Evolutionary conservation across 1,284 basidiomycete species (phyloP), one percentile per base, ranked within the genome.

Genomic region (Austroboletus novae-zelandiae): DNA sequence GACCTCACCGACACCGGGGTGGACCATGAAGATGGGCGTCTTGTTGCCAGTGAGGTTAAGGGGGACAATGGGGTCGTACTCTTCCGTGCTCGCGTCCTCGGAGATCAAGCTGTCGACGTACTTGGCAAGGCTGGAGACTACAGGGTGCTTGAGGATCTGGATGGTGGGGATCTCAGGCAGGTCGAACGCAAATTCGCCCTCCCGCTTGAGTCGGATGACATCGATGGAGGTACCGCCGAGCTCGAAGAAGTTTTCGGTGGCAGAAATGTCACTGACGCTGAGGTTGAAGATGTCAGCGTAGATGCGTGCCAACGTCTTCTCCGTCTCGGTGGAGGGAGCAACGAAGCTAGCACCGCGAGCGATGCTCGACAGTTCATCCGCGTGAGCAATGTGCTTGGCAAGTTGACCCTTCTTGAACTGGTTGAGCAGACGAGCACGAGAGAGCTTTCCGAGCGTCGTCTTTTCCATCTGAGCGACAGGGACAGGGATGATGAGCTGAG

Each of bases 1-100:
- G 8, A 76, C 68, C 48, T 62, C 61, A 8, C 61, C 61, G 5
- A 62, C 60, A 44, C 61, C 64, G 0, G 61, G 61, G 51, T 62
- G 74, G 30, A 76, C 62, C 53, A 76, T 67, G 55, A 75, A 76
- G 36, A 76, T 58, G 3, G 74, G 74, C 0, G 74, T 71, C 60
- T 74, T 76, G 39, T 62, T 59, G 0, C 75, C 73, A 0, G 63
- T 58, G 13, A 70, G 59, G 43, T 73, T 65, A 34, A 76, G 65
- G 9, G 70, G 70, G 11, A 76, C 67, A n/a, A 69, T 60, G 9
- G 66, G 67, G 25, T 69, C 61, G 48, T 73, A 69, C 18, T 61
- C 59, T 14, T 67, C 53, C 0, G 41, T 43, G 31, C 23, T 32
- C 17, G 44, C 45, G 27, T 55, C 52, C 48, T 57, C 52, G 57